Evolutionary conservation across 139 green algal genomes (phyloP).

Genomic region (Micromonas pusilla): DNA sequence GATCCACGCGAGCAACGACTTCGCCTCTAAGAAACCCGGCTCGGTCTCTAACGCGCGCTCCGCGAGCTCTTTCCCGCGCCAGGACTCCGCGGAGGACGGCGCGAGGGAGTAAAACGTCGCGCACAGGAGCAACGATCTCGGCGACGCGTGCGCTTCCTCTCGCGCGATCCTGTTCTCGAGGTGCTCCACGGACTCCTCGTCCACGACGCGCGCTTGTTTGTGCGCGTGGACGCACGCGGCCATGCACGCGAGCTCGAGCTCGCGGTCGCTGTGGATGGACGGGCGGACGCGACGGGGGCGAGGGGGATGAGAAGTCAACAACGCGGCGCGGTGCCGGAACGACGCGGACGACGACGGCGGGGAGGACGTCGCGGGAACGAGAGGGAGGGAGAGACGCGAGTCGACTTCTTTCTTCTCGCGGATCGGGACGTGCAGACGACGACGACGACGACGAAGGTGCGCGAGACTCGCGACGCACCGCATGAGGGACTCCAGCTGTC

Average conservation of each 20-base stretch:
- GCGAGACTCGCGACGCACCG: neutral
- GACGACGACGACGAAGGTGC: neutral
- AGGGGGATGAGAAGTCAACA: too few species aligned
- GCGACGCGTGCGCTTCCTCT: slow-evolving; percentile 23
- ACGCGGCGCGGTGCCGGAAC: too few species aligned
- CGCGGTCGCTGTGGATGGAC: slow-evolving; percentile 15
- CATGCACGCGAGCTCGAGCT: slow-evolving; percentile 45
- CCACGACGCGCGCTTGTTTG: slow-evolving; percentile 44
- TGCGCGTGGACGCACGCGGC: slow-evolving; percentile 52
- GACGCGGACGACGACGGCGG: neutral
- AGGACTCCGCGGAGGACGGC: slow-evolving; percentile 32
- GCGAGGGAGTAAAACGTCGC: slow-evolving; percentile 48
- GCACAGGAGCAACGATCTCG: slow-evolving; percentile 39
- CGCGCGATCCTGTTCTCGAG: slow-evolving; percentile 46
- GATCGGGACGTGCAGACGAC: too few species aligned
- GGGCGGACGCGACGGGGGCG: neutral
- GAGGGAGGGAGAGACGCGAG: too few species aligned
- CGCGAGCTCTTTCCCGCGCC: slow-evolving; percentile 8
- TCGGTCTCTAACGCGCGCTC: neutral
- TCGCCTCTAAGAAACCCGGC: slow-evolving; percentile 41
- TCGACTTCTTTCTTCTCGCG: too few species aligned
- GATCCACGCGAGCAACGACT: slow-evolving; percentile 52
- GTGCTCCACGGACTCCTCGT: slow-evolving; percentile 51
- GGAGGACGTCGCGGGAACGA: too few species aligned
- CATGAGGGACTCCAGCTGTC: slow-evolving; percentile 45